Percentiles rank a stretch among this genome's conserved stretches.
Conservation (phyloP, 2,329 filamentous ascomycete species). For the Spiromastix sp. region DNA sequence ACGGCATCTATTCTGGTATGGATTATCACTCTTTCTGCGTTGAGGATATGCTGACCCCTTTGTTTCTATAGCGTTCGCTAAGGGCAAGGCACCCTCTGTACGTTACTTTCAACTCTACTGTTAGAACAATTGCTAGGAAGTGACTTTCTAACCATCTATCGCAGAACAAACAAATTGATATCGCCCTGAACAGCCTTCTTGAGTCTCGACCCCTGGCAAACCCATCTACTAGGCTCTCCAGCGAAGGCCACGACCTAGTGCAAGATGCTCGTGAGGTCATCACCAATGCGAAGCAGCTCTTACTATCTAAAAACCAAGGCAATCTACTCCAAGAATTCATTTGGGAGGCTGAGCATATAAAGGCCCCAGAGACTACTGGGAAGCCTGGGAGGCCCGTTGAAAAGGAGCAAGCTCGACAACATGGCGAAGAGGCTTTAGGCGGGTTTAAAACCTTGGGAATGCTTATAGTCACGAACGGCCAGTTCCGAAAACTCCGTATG, state of each 20-base stretch:
- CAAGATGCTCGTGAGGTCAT: constrained; percentile 70
- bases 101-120: constrained; percentile 25
- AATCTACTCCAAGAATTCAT: constrained; percentile 94
- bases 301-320: constrained; percentile 90
- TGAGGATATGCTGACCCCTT: too few relatives aligned
- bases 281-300: constrained; percentile 69
- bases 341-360: constrained; percentile 77
- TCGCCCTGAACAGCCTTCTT: constrained; percentile 83
- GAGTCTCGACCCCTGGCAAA: constrained; percentile 57
- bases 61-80: constrained; percentile 68
- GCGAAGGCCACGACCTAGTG: constrained; percentile 71
- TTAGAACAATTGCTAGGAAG: too few relatives aligned
- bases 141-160: too few relatives aligned
- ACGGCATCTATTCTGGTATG: constrained; percentile 68
- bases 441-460: constrained; percentile 81
- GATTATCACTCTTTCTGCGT: constrained; percentile 4
- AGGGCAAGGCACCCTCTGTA: constrained; percentile 85
- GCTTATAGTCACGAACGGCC: constrained; percentile 86
- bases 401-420: constrained; percentile 68
- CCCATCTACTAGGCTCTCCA: constrained; percentile 67
- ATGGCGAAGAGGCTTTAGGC: constrained; percentile 72
- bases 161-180: constrained; percentile 89
- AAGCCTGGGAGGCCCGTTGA: constrained; percentile 57
- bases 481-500: constrained; percentile 82
- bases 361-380: constrained; percentile 46